Evolutionary conservation across 2,329 filamentous ascomycete genomes (phyloP).

Genomic region (Uncinocarpus reesii): DNA sequence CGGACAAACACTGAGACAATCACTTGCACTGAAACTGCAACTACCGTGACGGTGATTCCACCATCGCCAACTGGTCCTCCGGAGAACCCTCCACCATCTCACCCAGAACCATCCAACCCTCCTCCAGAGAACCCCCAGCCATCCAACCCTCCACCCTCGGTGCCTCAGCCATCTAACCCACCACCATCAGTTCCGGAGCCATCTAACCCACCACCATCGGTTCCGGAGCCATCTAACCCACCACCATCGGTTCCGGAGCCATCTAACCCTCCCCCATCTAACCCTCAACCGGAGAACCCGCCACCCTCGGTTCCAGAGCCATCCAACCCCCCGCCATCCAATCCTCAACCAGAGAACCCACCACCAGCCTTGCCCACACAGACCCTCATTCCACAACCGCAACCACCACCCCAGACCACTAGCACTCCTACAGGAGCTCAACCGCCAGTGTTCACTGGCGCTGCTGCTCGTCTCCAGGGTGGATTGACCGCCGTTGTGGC

Average conservation of each 20-base stretch:
- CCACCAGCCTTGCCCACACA: slow-evolving; percentile 23
- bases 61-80: slow-evolving; percentile 8
- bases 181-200: background rate
- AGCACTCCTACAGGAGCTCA: slow-evolving; percentile 6
- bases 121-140: background rate
- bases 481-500: slow-evolving; percentile 11
- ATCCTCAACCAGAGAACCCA: slow-evolving; percentile 17
- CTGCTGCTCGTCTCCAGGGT: slow-evolving; percentile 11
- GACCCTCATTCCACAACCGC: slow-evolving; percentile 13
- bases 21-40: slow-evolving; percentile 21
- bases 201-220: background rate
- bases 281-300: slow-evolving; percentile 2
- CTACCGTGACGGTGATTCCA: slow-evolving; percentile 11
- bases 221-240: background rate
- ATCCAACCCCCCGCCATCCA: background rate
- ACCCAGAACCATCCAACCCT: slow-evolving; percentile 4
- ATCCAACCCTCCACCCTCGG: background rate
- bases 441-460: slow-evolving; percentile 14
- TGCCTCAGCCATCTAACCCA: background rate
- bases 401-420: slow-evolving; percentile 10
- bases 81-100: background rate
- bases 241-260: too few species aligned
- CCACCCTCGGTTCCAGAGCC: background rate
- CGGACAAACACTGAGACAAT: slow-evolving; percentile 20
- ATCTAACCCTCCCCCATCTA: slow-evolving; percentile 4